Percentiles rank a stretch among this genome's conserved stretches.
phyloP scores from a whole-genome alignment of 1,284 basidiomycete species.

The Ceratorhiza oryzae-sativae region DNA sequence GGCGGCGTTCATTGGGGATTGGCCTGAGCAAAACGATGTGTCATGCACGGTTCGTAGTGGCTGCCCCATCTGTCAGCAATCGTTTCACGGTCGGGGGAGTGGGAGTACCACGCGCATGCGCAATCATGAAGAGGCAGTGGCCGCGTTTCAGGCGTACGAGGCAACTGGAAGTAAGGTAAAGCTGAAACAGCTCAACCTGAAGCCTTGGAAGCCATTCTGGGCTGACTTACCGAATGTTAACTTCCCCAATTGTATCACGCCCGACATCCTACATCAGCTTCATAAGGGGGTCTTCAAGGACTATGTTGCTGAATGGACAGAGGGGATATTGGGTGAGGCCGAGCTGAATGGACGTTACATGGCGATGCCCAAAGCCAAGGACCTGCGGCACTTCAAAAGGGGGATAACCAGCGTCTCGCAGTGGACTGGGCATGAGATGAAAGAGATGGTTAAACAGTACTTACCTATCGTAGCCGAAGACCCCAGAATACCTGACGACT shows the following conservation, averaged over 20 bases:
- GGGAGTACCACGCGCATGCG: not conserved
- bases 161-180: not conserved
- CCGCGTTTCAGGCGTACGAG: not conserved
- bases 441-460: conserved; percentile 38
- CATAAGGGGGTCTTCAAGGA: conserved; percentile 50
- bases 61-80: conserved; percentile 31
- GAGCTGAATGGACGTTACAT: conserved; percentile 38
- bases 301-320: conserved; percentile 45
- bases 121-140: not conserved
- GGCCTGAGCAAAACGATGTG: conserved; percentile 44
- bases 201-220: conserved; percentile 46
- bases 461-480: conserved; percentile 43
- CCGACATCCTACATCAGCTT: conserved; percentile 50
- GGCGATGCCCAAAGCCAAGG: conserved; percentile 32
- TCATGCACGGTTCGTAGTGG: conserved; percentile 33
- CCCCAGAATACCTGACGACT: not conserved
- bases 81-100: not conserved
- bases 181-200: not conserved
- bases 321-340: conserved; percentile 10
- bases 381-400: conserved; percentile 30
- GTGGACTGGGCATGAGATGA: conserved; percentile 39
- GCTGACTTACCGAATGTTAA: conserved; percentile 44
- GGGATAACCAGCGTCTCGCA: conserved; percentile 33
- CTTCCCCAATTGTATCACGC: conserved; percentile 46
- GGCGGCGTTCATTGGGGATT: conserved; percentile 44